A percentile compares a stretch with the other conserved stretches of the same genome.
These are phyloP conservation scores for Zoysia matrella DNA, from an alignment of 202 grass and related monocot species.

Conservation along the genomic window DNA sequence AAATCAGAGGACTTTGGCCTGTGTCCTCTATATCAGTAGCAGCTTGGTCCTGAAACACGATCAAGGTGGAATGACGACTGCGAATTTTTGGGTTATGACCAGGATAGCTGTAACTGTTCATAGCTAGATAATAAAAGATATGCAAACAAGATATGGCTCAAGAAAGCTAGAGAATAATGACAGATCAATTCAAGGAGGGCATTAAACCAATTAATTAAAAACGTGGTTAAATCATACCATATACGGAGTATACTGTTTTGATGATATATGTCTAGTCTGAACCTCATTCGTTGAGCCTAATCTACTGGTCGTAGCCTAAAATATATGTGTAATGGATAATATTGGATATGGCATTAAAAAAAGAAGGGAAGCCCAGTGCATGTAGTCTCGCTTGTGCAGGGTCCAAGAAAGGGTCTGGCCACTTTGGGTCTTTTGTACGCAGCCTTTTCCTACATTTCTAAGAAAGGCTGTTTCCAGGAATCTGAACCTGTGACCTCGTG, in stretches of 20 bases:
- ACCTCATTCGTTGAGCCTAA: constrained; percentile 9
- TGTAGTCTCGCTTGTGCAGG: no score
- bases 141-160: constrained; percentile 8
- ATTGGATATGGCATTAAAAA: no score
- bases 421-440: no score
- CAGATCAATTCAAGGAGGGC: no score
- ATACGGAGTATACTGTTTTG: not conserved
- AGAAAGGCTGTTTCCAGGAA: no score
- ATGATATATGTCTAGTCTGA: not conserved
- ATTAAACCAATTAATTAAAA: not conserved
- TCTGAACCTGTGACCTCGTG: no score
- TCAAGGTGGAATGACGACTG: not conserved
- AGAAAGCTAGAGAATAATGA: not conserved
- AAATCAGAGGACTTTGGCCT: not conserved
- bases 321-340: not conserved
- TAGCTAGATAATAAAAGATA: not conserved
- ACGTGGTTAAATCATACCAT: not conserved
- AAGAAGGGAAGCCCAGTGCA: no score
- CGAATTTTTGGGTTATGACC: not conserved
- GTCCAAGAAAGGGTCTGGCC: no score
- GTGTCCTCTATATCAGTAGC: not conserved
- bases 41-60: constrained; percentile 17
- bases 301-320: constrained; percentile 3
- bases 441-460: no score
- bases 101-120: not conserved